Conservation (phyloP, 768 basidiomycete species). For the Mycena albidolilacea region DNA sequence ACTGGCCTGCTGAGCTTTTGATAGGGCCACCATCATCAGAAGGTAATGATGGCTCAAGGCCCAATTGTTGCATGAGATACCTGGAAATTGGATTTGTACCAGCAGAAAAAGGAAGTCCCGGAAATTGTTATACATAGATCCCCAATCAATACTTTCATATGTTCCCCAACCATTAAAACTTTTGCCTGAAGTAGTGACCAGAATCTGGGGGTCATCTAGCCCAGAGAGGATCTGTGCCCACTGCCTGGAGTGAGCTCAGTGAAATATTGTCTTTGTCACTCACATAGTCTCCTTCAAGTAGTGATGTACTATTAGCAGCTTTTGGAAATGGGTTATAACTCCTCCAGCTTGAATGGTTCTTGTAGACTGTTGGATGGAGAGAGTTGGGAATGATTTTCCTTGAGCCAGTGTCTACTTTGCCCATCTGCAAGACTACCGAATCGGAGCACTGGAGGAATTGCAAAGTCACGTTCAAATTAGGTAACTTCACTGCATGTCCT, state of each 20-base stretch:
- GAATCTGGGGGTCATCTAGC: not conserved
- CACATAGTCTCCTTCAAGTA: not conserved
- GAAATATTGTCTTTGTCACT: not conserved
- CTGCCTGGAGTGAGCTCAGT: not conserved
- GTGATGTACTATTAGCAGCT: not conserved
- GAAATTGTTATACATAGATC: not conserved
- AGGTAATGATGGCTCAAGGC: not conserved
- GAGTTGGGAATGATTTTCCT: not conserved
- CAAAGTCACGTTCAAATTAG: not conserved
- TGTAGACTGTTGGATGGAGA: not conserved
- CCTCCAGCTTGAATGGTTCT: not conserved
- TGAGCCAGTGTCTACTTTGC: not conserved
- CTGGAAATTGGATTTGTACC: not conserved
- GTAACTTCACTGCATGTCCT: not conserved
- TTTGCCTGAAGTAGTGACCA: too few species aligned
- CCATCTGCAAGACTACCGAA: not conserved
- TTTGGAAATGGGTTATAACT: not conserved
- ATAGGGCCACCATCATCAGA: too few species aligned
- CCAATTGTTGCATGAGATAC: constrained; percentile 8
- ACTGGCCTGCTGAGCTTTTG: not conserved
- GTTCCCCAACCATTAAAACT: not conserved
- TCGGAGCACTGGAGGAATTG: constrained; percentile 2
- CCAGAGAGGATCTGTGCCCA: not conserved
- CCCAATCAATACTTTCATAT: too few species aligned
- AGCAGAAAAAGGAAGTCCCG: not conserved